phyloP scores from a whole-genome alignment of 148 eudicot species.

The Chenopodium berlandieri region DNA sequence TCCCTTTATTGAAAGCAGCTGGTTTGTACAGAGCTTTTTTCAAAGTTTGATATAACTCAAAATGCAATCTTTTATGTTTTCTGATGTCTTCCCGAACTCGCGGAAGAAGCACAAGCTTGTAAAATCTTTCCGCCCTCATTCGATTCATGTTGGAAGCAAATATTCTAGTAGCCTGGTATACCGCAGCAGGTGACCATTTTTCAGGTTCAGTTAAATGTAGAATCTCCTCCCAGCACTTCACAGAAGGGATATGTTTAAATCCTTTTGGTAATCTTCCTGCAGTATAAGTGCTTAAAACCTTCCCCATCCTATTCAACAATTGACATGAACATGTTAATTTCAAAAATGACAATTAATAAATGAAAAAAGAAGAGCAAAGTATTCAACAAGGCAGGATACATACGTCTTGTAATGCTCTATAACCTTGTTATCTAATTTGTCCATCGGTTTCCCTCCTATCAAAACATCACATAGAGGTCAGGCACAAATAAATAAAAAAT shows the following conservation, averaged over 20 bases:
- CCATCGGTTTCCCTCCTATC: conserved; percentile 46
- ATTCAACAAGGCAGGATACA: conserved; percentile 4
- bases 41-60: conserved; percentile 64
- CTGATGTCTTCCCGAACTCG: conserved; percentile 77
- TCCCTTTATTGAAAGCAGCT: conserved; percentile 93
- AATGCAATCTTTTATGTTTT: conserved; percentile 80
- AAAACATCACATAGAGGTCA: conserved; percentile 5
- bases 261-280: conserved; percentile 84
- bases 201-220: conserved; percentile 88
- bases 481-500: not conserved
- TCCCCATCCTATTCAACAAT: conserved; percentile 61
- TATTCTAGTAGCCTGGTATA: conserved; percentile 86
- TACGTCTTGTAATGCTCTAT: conserved; percentile 82
- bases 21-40: conserved; percentile 88
- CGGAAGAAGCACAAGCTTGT: conserved; percentile 81
- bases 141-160: conserved; percentile 86
- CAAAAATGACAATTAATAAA: not conserved
- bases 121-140: conserved; percentile 77
- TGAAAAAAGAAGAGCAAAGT: not conserved
- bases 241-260: conserved; percentile 64
- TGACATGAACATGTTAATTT: not conserved
- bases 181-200: conserved; percentile 87
- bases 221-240: conserved; percentile 76
- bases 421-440: conserved; percentile 59
- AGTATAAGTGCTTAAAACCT: conserved; percentile 64